Evolutionary conservation across 768 basidiomycete species (phyloP).

Genomic region (Kockovaella imperatae): DNA sequence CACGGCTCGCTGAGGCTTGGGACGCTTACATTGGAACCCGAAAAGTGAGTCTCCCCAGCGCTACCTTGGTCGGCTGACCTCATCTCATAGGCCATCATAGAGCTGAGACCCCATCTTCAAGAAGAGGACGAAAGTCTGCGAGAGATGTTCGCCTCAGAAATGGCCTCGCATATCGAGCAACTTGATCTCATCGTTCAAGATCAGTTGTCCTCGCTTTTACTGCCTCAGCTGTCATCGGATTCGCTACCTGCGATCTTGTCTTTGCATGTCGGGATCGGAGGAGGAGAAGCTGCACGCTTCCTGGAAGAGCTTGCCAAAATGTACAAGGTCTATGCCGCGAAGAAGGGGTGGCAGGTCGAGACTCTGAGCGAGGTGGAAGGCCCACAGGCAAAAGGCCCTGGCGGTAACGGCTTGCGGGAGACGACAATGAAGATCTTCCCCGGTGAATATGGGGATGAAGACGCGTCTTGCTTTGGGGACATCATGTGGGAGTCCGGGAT

Average conservation of each 20-base stretch:
- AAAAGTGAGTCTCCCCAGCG: slow-evolving; percentile 49
- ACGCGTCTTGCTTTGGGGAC: slow-evolving; percentile 43
- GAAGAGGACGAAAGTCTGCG: slow-evolving; percentile 74
- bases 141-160: slow-evolving; percentile 63
- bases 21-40: slow-evolving; percentile 54
- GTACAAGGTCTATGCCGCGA: slow-evolving; percentile 62
- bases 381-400: slow-evolving; percentile 13
- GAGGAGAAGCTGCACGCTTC: slow-evolving; percentile 78
- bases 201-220: slow-evolving; percentile 60
- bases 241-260: slow-evolving; percentile 74
- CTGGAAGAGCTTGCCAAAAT: slow-evolving; percentile 68
- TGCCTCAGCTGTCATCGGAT: slow-evolving; percentile 62
- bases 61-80: not conserved
- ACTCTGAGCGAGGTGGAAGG: slow-evolving; percentile 33
- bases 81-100: not conserved
- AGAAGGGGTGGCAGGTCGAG: slow-evolving; percentile 55
- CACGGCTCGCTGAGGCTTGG: slow-evolving; percentile 64
- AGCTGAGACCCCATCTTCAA: not conserved
- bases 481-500: slow-evolving; percentile 90
- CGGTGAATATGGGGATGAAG: slow-evolving; percentile 64
- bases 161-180: slow-evolving; percentile 48
- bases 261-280: slow-evolving; percentile 86
- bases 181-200: slow-evolving; percentile 34
- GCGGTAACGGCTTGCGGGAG: slow-evolving; percentile 39
- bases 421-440: slow-evolving; percentile 34